Evolutionary conservation across 2,329 filamentous ascomycete genomes (phyloP).

Genomic region (Westerdykella sp.): DNA sequence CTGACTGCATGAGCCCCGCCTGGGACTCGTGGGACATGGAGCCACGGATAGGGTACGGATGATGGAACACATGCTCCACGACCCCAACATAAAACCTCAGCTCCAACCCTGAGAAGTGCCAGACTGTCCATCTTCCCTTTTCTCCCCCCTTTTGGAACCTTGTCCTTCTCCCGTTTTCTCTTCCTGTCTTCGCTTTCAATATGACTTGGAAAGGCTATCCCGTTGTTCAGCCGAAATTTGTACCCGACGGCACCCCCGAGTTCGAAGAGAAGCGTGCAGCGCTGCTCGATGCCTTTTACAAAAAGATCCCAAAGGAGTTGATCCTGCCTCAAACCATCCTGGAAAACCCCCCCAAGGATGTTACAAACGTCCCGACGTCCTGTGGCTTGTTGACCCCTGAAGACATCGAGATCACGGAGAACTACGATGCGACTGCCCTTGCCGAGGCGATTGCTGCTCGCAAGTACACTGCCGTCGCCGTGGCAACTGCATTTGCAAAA

Average conservation of each 20-base stretch:
- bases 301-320: slow-evolving; percentile 10
- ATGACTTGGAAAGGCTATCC: no score
- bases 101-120: no score
- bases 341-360: slow-evolving; percentile 12
- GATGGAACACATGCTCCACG: no score
- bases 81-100: no score
- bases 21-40: no score
- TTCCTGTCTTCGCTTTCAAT: no score
- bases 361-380: slow-evolving; percentile 11
- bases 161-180: no score
- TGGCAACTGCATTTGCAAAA: slow-evolving; percentile 23
- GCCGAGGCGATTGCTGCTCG: slow-evolving; percentile 35
- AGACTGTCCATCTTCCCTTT: no score
- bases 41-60: no score
- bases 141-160: no score
- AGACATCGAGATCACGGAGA: slow-evolving; percentile 48
- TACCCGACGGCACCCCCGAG: slow-evolving; percentile 14
- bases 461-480: slow-evolving; percentile 37
- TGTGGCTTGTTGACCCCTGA: slow-evolving; percentile 42
- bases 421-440: slow-evolving; percentile 41
- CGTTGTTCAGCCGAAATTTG: slow-evolving; percentile 7
- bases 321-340: slow-evolving; percentile 8
- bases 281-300: slow-evolving; percentile 11
- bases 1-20: no score
- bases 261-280: slow-evolving; percentile 13